Base-by-base conservation (phyloP, 192 early-diverging fungal genomes). In the Mortierella antarctica region DNA sequence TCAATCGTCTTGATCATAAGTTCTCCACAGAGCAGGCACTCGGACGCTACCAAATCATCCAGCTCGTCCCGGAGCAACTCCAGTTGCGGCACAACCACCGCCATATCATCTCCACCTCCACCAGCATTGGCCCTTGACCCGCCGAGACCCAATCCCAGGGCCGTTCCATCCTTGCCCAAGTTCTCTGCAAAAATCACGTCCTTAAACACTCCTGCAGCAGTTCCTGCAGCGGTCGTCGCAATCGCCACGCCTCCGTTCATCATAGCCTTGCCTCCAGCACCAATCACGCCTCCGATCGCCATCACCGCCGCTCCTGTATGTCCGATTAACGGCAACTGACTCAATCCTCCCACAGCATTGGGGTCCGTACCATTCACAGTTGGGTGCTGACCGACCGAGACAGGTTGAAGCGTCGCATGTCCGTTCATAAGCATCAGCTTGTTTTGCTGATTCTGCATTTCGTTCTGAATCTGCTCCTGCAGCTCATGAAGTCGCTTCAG, bases 11-110 rank as follows among this genome's bases (percentile, higher is more conserved):
- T 92, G 68, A 99, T 97, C 93, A 98, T 98, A 20, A 92, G 77
- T 68, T 99, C 98, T 13, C 97, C 96, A 57, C 98, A 99, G n/a
- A 98, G 77, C 20, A 94, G 84, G 84, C 98, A 99, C 82, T 99
- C 97, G 17, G 87, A 82, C 12, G 83, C 85, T 18, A 84, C 83
- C 40, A 84, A 62, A 69, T 81, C 85, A 51, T 86, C 85, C 45
- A 86, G 40, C 49, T 86, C 85, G 42, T 86, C 85, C 46, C 83
- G 46, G 47, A 88, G 67, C 57, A 86, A 75, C 55, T 88, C 89
- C 5, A 84, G 61, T 57, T 74, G 71, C 4, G 85, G 82, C 8
- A 88, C 74, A 13, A 85, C 66, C 11, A 86, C 69, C 8, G 83
- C 74, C 67, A 84, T 77, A 67, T 89, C 86, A 44, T 87, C 85